A percentile compares a stretch with the other conserved stretches of the same genome.
These are phyloP conservation scores for Ceratocystiopsis brevicomis DNA, from an alignment of 2,329 filamentous ascomycete genomes.

Conservation along the genomic window DNA sequence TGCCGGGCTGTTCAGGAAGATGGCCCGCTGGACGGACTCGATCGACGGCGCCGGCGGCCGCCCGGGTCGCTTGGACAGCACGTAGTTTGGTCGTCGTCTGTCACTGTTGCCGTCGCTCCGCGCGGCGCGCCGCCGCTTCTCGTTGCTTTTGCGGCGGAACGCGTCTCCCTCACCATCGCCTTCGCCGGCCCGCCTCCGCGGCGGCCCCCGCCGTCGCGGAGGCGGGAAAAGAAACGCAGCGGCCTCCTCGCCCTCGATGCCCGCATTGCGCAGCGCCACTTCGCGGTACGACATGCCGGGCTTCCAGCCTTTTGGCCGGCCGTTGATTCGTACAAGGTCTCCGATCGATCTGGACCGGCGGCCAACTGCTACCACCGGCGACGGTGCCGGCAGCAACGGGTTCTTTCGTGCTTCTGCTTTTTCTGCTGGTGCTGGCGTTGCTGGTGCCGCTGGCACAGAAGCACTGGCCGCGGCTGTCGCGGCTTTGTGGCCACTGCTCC, in stretches of 20 bases:
- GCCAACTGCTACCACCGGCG: slow-evolving; percentile 2
- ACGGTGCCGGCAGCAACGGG: neutral
- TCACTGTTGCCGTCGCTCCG: neutral
- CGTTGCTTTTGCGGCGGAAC: neutral
- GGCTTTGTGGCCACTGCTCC: neutral
- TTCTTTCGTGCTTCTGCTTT: neutral
- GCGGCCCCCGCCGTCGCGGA: slow-evolving; percentile 2
- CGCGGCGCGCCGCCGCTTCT: no score
- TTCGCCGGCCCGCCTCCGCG: slow-evolving; percentile 2
- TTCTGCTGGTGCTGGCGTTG: neutral
- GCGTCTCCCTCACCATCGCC: no score
- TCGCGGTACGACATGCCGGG: slow-evolving; percentile 16
- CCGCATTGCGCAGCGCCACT: slow-evolving; percentile 7
- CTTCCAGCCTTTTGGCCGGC: slow-evolving; percentile 30
- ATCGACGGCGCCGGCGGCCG: slow-evolving; percentile 20
- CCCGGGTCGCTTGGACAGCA: slow-evolving; percentile 20
- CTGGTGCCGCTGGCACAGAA: neutral
- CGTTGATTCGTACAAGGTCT: slow-evolving; percentile 10
- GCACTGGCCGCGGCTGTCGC: neutral
- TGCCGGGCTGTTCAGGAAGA: slow-evolving; percentile 24
- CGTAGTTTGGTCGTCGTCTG: neutral
- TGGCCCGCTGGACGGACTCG: slow-evolving; percentile 14
- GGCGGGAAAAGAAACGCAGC: slow-evolving; percentile 3
- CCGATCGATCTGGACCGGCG: neutral
- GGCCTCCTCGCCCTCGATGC: slow-evolving; percentile 2